Evolutionary conservation across 108 stramenopile species (phyloP), one percentile per base, ranked within the genome.

Genomic region (Nannochloropsis gaditana): DNA sequence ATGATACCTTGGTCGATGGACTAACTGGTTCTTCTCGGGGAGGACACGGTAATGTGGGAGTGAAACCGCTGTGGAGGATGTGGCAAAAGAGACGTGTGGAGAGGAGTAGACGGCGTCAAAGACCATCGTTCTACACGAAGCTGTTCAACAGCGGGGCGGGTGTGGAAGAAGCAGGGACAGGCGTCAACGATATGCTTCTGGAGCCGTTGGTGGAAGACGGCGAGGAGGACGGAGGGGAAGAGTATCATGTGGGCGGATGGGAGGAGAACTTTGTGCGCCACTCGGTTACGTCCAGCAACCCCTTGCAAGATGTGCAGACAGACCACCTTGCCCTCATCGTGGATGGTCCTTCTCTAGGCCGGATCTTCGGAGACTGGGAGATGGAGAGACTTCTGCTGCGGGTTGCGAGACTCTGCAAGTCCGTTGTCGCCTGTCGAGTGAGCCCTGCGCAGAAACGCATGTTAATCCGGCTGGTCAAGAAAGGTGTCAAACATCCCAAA

Each of bases 391-490:
- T 50, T 73, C 43, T 91, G 43, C 82, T 90, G 31, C 21, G 80
- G 19, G 44, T 91, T 50, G 87, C 87, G 41, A 43, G 84, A 82
- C 80, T 85, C 80, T 91, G 90, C 89, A 80, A 82, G 45, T 81
- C 83, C 73, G 91, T 92, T 80, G 79, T 92, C 43, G 92, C 90
- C n/a, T 93, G 92, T 87, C 86, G 92, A 31, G 89, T 89, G 42
- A 80, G 88, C 47, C 92, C 92, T 2, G 84, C 89, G 43, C 92
- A 93, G 86, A 93, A 93, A 85, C 89, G 91, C 42, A 82, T 87
- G 19, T 44, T 93, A n/a, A 91, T 93, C 8, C 87, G 91, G 6
- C 86, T 93, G 21, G 88, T 93, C 45, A 90, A 86, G 86, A 73
- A 44, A 45, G 82, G 82, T 17, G 88, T 80, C 50, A 45, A 87